Evolutionary conservation across 2,329 filamentous ascomycete genomes (phyloP), one percentile per base, ranked within the genome.

Genomic region (Monilinia laxa): DNA sequence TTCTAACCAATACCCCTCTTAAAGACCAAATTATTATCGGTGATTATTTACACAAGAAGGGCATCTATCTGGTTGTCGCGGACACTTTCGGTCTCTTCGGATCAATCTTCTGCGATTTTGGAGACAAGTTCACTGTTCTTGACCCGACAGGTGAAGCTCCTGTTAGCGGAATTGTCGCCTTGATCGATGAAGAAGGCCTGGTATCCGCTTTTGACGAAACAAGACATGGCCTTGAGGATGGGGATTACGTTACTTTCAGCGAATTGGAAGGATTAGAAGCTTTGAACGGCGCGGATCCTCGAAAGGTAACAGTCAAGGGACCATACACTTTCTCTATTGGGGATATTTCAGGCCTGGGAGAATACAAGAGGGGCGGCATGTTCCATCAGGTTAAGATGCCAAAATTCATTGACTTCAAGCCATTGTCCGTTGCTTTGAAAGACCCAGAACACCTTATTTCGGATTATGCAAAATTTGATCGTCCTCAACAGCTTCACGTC

Each of bases 311-410:
- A 4, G 93, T 97, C 60, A 97, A 96, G 81, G 95, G 91, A 0
- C 95, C 95, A 4, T 99, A 98, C 78, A 97, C 93, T 11, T 99
- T 99, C 80, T 95, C 92, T 18, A 97, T 99, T 73, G 95, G 94
- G 53, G 92, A 97, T 77, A 92, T 98, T 12, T 92, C 91, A 31
- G 89, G 87, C 7, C 84, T 97, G 47, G 95, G 95, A 47, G 84
- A 91, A 74, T 99, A 99, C 81, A 82, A 91, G 81, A 86, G 90
- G 62, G 94, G 94, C 57, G 95, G 95, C 68, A 86, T 97, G 68
- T 99, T 91, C 78, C 90, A 91, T 51, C 95, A 99, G 79, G 95
- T 98, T 79, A 99, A 98, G 85, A 97, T 97, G 94, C 95, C 95
- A 62, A 97, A 95, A 81, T 86, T 92, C 65, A 80, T 98, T 74